Conservation (phyloP, 495 filamentous ascomycete genomes). For the Hyaloscypha bicolor region DNA sequence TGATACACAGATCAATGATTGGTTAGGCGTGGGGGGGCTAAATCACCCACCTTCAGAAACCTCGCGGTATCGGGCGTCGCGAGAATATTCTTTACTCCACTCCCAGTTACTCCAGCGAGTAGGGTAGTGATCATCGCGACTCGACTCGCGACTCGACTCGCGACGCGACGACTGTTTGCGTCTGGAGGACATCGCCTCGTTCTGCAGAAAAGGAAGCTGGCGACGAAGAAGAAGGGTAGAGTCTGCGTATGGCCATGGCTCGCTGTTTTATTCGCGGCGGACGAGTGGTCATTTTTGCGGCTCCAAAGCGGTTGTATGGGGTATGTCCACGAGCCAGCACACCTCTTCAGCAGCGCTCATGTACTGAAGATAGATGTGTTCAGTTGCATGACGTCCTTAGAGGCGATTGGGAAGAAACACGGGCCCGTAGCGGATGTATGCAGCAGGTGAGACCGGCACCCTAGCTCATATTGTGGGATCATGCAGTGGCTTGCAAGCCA, state of each 20-base stretch:
- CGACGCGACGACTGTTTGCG: not conserved
- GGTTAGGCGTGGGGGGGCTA: not conserved
- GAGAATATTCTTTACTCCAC: not conserved
- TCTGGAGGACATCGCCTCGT: constrained; percentile 2
- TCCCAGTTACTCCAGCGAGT: constrained; percentile 4
- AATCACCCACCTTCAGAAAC: not conserved
- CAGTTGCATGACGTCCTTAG: not conserved
- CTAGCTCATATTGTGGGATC: not conserved
- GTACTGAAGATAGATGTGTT: not conserved
- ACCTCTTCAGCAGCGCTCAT: not conserved
- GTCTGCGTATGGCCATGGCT: not conserved
- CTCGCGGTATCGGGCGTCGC: not conserved
- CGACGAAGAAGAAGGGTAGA: not conserved
- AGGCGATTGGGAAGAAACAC: not conserved
- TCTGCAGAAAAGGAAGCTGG: not conserved
- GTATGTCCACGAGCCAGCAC: not conserved
- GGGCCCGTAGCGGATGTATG: constrained; percentile 6
- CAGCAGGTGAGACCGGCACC: not conserved
- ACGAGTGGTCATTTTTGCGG: not conserved
- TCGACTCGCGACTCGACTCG: too few relatives aligned
- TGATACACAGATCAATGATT: not conserved
- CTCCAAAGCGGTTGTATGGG: not conserved
- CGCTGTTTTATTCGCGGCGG: constrained; percentile 1
- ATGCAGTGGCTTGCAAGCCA: not conserved
- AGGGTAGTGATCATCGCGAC: not conserved